phyloP scores from a whole-genome alignment of 805 yeast genomes.

The Wickerhamomyces subpelliculosus region DNA sequence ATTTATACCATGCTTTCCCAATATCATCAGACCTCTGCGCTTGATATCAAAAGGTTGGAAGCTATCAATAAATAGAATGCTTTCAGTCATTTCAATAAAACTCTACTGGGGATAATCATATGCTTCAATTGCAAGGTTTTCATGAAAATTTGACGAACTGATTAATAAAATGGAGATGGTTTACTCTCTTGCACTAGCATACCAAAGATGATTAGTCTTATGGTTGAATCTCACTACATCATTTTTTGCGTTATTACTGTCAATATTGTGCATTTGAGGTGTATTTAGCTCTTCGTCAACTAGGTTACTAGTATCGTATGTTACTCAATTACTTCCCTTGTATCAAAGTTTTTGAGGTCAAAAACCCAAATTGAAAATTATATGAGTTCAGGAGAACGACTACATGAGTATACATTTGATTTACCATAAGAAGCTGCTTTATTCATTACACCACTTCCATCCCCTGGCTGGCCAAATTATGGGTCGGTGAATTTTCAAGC shows the following conservation, averaged over 20 bases:
- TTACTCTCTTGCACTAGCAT: constrained; percentile 50
- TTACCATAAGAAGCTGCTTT: constrained; percentile 40
- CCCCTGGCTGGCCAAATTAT: constrained; percentile 44
- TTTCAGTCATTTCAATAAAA: constrained; percentile 66
- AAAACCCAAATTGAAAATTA: constrained; percentile 51
- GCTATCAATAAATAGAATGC: constrained; percentile 65
- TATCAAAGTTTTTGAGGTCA: constrained; percentile 46
- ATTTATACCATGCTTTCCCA: constrained; percentile 39
- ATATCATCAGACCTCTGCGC: constrained; percentile 61
- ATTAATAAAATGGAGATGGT: constrained; percentile 65
- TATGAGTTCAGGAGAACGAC: constrained; percentile 61
- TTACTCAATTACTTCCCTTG: constrained; percentile 47
- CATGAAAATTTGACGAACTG: constrained; percentile 34
- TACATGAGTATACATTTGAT: constrained; percentile 55
- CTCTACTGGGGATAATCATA: constrained; percentile 63
- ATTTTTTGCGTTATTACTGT: constrained; percentile 43
- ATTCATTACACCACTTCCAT: constrained; percentile 40
- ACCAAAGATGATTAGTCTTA: constrained; percentile 69
- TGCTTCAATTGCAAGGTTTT: constrained; percentile 38
- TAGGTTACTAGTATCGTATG: constrained; percentile 64
- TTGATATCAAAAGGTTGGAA: constrained; percentile 75
- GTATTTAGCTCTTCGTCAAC: constrained; percentile 57
- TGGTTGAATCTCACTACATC: constrained; percentile 52
- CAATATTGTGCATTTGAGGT: constrained; percentile 53
- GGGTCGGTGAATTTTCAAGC: constrained; percentile 44